Evolutionary conservation across 441 rosid species (phyloP), one percentile per base, ranked within the genome.

Genomic region (Jatropha multifida): DNA sequence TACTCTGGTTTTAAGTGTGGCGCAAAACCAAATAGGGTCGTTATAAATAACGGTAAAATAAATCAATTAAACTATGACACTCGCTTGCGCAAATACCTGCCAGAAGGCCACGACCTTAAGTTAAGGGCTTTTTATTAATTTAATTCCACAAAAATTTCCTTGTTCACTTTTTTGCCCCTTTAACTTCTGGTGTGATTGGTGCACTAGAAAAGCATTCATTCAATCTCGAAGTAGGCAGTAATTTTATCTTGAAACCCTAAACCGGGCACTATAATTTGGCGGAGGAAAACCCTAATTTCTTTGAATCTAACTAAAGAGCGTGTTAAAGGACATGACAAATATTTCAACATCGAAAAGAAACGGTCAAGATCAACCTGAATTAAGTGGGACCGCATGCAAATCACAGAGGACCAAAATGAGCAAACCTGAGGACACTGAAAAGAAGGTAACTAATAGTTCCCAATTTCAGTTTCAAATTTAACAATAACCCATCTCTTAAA

Each of bases 371-470:
- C 87, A 80, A 32, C 82, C 83, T 67, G 86, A 85, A 73, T 73
- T 73, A 26, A 84, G 81, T 69, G 90, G 78, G 40, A 73, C 84
- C 52, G 56, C 86, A 17, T 67, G 62, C n/a, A 85, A 88, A 76
- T 80, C 87, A 6, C 83, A 76, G 74, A 83, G 80, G 64, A 77
- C 82, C 62, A 85, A 90, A 77, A 87, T 92, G 90, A 83, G 77
- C 82, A 90, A 87, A 86, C 65, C 88, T 17, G 92, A 92, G 38
- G 94, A 90, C 44, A 66, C 79, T 66, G 89, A 86, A 64, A 88
- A 81, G 83, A 85, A 86, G 89, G 89, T 85, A 75, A 42, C 60
- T 75, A 48, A 14, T 32, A 10, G 65, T 8, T 59, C 48, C 48
- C 75, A 27, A 15, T 27, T 46, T 54, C 42, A 26, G 65, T 46